These are phyloP conservation scores for Periconia sp. DNA, from an alignment of 2,329 filamentous ascomycete species.

Conservation along the genomic window DNA sequence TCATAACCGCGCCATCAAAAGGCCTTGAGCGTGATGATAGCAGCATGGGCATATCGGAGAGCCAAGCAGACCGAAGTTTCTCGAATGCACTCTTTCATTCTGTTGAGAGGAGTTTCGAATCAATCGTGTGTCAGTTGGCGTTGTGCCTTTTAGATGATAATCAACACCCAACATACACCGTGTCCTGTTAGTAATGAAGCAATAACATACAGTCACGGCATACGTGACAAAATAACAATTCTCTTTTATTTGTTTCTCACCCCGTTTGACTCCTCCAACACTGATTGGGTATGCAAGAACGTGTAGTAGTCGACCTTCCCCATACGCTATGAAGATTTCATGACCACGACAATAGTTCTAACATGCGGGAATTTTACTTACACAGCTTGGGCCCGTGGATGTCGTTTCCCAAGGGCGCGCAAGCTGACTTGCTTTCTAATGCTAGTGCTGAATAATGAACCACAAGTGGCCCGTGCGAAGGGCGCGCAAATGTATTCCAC, in stretches of 20 bases:
- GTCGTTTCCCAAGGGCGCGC: constrained; percentile 6
- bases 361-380: not conserved
- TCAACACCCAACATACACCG: no score
- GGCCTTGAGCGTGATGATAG: no score
- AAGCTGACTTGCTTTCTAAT: not conserved
- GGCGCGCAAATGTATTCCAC: constrained; percentile 6
- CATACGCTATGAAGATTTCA: not conserved
- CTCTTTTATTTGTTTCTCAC: no score
- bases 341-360: not conserved
- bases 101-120: no score
- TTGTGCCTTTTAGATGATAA: no score
- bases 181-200: no score
- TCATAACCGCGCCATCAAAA: no score
- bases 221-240: no score
- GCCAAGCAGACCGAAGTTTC: no score
- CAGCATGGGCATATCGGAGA: no score
- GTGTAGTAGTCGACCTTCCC: not conserved
- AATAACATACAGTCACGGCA: not conserved
- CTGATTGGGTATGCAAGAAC: not conserved
- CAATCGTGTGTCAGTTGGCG: no score
- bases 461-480: constrained; percentile 10
- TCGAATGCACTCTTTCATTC: no score
- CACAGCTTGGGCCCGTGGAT: constrained; percentile 2
- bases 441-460: constrained; percentile 12
- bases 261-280: not conserved